Conservation (phyloP, 2,329 filamentous ascomycete species). For the Aspergillus persii region DNA sequence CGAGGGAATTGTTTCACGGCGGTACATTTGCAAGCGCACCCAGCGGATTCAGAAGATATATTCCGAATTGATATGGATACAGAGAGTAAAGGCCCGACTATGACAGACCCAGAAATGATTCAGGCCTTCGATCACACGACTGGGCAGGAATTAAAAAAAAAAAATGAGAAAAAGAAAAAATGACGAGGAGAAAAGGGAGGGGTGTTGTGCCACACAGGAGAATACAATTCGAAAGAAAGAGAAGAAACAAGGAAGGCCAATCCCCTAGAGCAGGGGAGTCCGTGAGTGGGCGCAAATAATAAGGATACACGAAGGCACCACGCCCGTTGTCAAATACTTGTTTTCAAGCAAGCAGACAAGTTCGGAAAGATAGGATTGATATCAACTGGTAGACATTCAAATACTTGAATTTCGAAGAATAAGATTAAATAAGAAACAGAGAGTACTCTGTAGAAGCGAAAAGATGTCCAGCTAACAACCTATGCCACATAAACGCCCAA, state of each 20-base stretch:
- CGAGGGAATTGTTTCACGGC: conserved; percentile 24
- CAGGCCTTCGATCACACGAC: conserved; percentile 13
- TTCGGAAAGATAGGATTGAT: conserved; percentile 25
- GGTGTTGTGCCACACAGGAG: neutral
- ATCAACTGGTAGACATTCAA: conserved; percentile 19
- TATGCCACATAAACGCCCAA: conserved; percentile 17
- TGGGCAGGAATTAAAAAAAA: conserved; percentile 9
- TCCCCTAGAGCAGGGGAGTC: conserved; percentile 11
- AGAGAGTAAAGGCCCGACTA: conserved; percentile 16
- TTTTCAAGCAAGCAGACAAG: conserved; percentile 27
- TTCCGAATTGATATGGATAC: conserved; percentile 26
- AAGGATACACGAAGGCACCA: conserved; percentile 32
- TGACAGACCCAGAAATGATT: conserved; percentile 18
- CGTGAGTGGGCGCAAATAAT: conserved; percentile 31
- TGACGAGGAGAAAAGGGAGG: conserved; percentile 14
- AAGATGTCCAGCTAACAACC: conserved; percentile 20
- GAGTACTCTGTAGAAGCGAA: conserved; percentile 2
- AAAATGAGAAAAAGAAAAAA: conserved; percentile 4
- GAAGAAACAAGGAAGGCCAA: conserved; percentile 16
- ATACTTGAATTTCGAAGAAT: conserved; percentile 17
- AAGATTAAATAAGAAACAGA: conserved; percentile 13
- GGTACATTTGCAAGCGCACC: conserved; percentile 32
- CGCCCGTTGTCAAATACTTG: conserved; percentile 19
- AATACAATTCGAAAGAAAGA: conserved; percentile 18
- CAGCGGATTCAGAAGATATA: conserved; percentile 32